Base-by-base conservation (phyloP, 2,329 filamentous ascomycete species). In the Allantophomopsis cytisporea region DNA sequence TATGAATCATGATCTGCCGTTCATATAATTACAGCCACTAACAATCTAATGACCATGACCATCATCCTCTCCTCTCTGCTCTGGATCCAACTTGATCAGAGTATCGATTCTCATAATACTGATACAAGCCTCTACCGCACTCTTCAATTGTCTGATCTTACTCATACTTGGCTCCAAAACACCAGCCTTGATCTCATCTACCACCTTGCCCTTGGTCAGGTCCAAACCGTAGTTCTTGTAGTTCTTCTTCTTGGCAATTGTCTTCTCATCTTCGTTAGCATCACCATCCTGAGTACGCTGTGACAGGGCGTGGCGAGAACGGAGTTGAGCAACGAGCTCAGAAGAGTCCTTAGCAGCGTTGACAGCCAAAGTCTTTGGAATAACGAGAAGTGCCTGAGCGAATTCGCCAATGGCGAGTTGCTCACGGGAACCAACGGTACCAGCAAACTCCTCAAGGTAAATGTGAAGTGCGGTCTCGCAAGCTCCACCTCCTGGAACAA, bases 71-170 rank as follows among this genome's bases (percentile, higher is more conserved):
- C 66, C 69, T 56, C 73, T 71, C 68, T 80, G 74, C 68, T 95
- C 87, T 14, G 88, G 88, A 69, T 98, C 91, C 61, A 98, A 68
- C 70, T 94, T 94, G 66, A 98, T 96, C 63, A 98, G 71, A 48
- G 91, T 96, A 68, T 98, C 91, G 59, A 98, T 98, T 55, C 91
- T 77, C 91, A 98, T 96, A 60, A 98, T 96, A 57, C 87, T 84
- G 62, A 98, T 94, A 63, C 91, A 96, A 40, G 91, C 91, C 67
- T 98, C 91, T 37, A 98, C 91, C 20, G 91, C 91, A 63, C 83
- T 93, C 80, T 98, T 98, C 57, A 98, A 70, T 70, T 96, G 91
- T 63, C 89, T 83, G 50, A 98, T 76, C 73, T 98, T 98, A 74
- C 89, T 95, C 69, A 98, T 87, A 63, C 83, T 94, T 23, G 91